A percentile compares a stretch with the other conserved stretches of the same genome.
These are phyloP conservation scores for Nitzschia palea DNA, from an alignment of 108 stramenopile species.

Conservation along the genomic window DNA sequence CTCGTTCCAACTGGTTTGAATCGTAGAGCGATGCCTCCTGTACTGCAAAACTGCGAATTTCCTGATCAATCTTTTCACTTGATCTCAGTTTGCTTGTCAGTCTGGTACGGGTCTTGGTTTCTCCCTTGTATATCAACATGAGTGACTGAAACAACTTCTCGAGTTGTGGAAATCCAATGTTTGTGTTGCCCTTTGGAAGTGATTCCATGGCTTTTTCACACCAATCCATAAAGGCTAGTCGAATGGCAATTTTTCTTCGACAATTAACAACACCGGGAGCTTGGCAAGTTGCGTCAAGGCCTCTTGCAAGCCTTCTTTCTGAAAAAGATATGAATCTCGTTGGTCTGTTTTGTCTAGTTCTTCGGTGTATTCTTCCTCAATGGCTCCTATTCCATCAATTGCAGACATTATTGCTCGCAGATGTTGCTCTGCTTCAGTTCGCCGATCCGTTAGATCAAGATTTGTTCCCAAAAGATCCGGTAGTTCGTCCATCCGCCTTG, in stretches of 20 bases:
- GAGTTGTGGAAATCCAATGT: conserved; percentile 3
- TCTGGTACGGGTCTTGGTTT: conserved; percentile 32
- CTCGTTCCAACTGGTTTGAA: not conserved
- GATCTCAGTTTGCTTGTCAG: conserved; percentile 27
- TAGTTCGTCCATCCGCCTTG: not conserved
- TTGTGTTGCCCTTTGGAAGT: not conserved
- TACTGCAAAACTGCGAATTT: conserved; percentile 52
- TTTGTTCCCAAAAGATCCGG: not conserved
- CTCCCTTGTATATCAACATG: conserved; percentile 32
- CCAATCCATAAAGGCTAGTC: conserved; percentile 66
- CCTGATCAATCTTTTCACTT: conserved; percentile 43
- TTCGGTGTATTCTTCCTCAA: not conserved
- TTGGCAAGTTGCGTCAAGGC: conserved; percentile 35
- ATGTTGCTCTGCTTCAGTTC: not conserved
- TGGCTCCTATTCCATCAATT: not conserved
- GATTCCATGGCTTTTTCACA: conserved; percentile 19
- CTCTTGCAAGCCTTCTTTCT: not conserved
- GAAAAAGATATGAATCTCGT: not conserved
- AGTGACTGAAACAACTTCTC: conserved; percentile 10
- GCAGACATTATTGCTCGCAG: not conserved
- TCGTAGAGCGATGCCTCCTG: conserved; percentile 21
- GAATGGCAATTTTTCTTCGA: conserved; percentile 67
- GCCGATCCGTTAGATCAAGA: not conserved
- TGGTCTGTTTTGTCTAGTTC: not conserved
- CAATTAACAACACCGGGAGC: conserved; percentile 53